Conservation (phyloP, 805 yeast genomes). For the Cyberlindnera veronae region DNA sequence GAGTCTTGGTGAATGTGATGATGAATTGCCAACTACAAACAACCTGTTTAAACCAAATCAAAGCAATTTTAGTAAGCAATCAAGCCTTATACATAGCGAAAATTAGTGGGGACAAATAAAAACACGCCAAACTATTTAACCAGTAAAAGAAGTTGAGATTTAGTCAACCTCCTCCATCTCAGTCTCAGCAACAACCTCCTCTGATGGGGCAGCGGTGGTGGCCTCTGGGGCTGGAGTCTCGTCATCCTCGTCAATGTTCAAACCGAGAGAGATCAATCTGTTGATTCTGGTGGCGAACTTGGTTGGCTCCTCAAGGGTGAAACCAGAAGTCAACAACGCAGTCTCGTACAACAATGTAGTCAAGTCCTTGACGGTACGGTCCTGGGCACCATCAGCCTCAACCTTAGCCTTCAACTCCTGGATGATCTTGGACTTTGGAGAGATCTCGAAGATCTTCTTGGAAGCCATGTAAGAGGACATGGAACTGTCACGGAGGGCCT, state of each 20-base stretch:
- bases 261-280: constrained; percentile 96
- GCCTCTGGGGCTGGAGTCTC: constrained; percentile 66
- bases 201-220: constrained; percentile 41
- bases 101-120: background rate
- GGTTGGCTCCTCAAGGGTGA: constrained; percentile 97
- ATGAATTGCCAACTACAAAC: too few species aligned
- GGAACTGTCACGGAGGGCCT: constrained; percentile 97
- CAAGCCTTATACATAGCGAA: constrained; percentile 2
- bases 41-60: too few species aligned
- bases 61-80: background rate
- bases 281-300: constrained; percentile 97
- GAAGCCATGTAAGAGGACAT: constrained; percentile 99
- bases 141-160: constrained; percentile 11
- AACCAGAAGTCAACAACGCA: constrained; percentile 97
- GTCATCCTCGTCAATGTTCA: constrained; percentile 93
- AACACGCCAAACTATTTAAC: constrained; percentile 1
- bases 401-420: constrained; percentile 95
- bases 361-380: constrained; percentile 96
- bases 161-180: constrained; percentile 99
- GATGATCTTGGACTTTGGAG: constrained; percentile 94
- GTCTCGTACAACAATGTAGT: constrained; percentile 96
- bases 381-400: constrained; percentile 95
- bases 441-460: constrained; percentile 97
- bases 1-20: too few species aligned
- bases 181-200: constrained; percentile 80